Conservation (phyloP, 179 eudicot genomes). For the Beta macrorhiza region DNA sequence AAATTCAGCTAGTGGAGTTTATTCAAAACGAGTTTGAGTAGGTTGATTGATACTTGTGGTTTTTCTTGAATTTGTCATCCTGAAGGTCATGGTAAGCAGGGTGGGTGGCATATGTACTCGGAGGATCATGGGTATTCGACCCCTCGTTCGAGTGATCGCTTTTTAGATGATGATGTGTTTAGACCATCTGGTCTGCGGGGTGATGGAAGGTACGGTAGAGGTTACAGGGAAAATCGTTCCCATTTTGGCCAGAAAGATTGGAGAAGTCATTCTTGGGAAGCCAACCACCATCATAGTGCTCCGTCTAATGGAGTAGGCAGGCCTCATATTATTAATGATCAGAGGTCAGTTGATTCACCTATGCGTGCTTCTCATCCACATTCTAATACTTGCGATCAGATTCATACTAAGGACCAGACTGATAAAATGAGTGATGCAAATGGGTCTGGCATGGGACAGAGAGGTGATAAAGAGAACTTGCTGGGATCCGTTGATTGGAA, state of each 20-base stretch:
- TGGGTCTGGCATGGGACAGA: conserved; percentile 41
- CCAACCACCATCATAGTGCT: conserved; percentile 35
- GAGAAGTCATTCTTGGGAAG: conserved; percentile 49
- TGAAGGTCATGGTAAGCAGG: conserved; percentile 87
- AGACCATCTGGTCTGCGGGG: conserved; percentile 47
- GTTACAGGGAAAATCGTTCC: conserved; percentile 50
- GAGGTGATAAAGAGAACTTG: conserved; percentile 50
- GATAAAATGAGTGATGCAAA: conserved; percentile 42
- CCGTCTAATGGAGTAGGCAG: conserved; percentile 46
- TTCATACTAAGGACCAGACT: conserved; percentile 49
- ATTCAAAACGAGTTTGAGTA: conserved; percentile 1
- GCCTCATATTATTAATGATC: conserved; percentile 34
- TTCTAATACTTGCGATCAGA: conserved; percentile 46
- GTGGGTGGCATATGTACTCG: conserved; percentile 60
- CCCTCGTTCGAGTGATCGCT: conserved; percentile 55
- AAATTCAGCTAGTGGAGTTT: not conserved
- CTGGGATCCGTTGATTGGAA: conserved; percentile 69
- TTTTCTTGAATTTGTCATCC: conserved; percentile 22
- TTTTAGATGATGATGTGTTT: conserved; percentile 49
- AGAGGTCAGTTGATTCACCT: conserved; percentile 45
- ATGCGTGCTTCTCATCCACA: conserved; percentile 47
- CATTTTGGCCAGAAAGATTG: conserved; percentile 58
- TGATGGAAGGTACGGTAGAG: conserved; percentile 62
- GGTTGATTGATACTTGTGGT: conserved; percentile 21
- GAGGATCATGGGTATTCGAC: conserved; percentile 62